Evolutionary conservation across 2,329 filamentous ascomycete genomes (phyloP), one percentile per base, ranked within the genome.

Genomic region (Falciphora oryzae): DNA sequence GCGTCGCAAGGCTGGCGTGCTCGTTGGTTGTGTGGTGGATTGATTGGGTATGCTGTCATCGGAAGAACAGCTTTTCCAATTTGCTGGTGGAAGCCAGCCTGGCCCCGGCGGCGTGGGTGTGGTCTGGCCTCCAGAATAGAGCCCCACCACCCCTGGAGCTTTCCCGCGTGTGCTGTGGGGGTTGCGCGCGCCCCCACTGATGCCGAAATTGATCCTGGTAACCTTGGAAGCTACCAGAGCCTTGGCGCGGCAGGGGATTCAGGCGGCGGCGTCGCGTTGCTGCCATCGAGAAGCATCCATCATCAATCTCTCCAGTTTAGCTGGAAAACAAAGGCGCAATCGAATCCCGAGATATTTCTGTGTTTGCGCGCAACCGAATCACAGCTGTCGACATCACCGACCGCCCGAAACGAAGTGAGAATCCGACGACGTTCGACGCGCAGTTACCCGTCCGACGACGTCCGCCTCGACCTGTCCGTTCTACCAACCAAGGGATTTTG

Each of bases 31-130:
- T 53, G 44, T 1, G 22, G 44, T 25, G 44, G 44, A 53, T 25
- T 53, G 44, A 53, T 53, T 53, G 22, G 67, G 63, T 63, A 66
- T 65, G 65, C 63, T 68, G 66, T 68, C 66, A 64, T 56, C 50
- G 65, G 63, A 63, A 66, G 44, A 66, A 65, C 61, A 63, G 53
- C 56, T 63, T 65, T 65, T 65, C 65, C 63, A 44, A 27, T 50
- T 28, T 44, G 32, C 25, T 53, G 44, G 18, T 6, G 6, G 18
- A 53, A 53, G 44, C 5, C 44, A 53, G 22, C 44, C 44, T 53
- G 44, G 44, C 44, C 38, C 38, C 18, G 8, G 38, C 38, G 38
- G 38, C 32, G 32, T 32, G n/a, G n/a, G n/a, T 32, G 32, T 11
- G 32, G 32, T 3, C 32, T 4, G 38, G 38, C 16, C 38, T 13